Evolutionary conservation across 306 rosid genomes (phyloP).

Genomic region (Prinsepia uniflora): DNA sequence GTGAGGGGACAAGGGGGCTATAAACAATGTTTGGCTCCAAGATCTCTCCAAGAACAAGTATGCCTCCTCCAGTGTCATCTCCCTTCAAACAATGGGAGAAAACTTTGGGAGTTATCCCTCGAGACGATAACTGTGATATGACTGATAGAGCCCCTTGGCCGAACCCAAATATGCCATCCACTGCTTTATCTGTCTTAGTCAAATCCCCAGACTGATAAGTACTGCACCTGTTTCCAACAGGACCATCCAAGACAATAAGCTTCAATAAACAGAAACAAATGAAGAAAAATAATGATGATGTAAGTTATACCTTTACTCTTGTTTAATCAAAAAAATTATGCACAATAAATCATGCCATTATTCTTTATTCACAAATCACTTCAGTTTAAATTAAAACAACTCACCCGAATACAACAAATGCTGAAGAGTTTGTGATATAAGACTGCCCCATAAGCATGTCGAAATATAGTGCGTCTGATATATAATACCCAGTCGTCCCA

Average conservation of each 20-base stretch:
- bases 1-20: constrained; percentile 91
- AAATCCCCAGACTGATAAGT: constrained; percentile 74
- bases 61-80: constrained; percentile 87
- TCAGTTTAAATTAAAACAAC: constrained; percentile 28
- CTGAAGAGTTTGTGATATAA: constrained; percentile 52
- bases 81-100: constrained; percentile 96
- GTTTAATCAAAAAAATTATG: constrained; percentile 3
- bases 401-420: constrained; percentile 84
- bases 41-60: constrained; percentile 96
- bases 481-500: constrained; percentile 77
- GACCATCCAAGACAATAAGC: constrained; percentile 27
- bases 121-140: constrained; percentile 81
- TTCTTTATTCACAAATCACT: background rate
- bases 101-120: constrained; percentile 72
- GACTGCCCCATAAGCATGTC: constrained; percentile 75
- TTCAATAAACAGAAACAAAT: constrained; percentile 24
- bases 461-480: constrained; percentile 63
- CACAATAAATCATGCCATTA: background rate
- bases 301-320: background rate
- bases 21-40: constrained; percentile 87
- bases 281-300: background rate
- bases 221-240: constrained; percentile 74
- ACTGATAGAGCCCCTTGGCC: constrained; percentile 86
- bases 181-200: constrained; percentile 79
- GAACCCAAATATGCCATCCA: constrained; percentile 94